Percentiles rank a stretch among this genome's conserved stretches.
phyloP scores from a whole-genome alignment of 208 protist species.

The Trypanosoma melophagium region DNA sequence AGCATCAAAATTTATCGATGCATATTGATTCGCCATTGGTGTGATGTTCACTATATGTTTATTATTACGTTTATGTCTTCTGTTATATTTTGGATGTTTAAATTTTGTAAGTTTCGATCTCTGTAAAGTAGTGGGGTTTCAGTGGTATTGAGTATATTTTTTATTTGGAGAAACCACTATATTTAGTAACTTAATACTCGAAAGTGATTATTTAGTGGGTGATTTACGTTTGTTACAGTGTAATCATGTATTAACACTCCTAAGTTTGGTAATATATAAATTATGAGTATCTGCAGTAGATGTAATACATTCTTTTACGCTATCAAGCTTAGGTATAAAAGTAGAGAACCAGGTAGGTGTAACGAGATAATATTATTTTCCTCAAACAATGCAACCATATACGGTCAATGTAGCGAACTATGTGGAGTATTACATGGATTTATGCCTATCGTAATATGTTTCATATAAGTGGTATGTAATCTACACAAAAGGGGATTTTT shows the following conservation, averaged over 20 bases:
- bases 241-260: constrained; percentile 86
- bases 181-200: constrained; percentile 89
- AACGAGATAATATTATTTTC: constrained; percentile 86
- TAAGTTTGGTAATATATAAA: constrained; percentile 89
- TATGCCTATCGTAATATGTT: constrained; percentile 88
- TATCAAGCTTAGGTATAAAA: constrained; percentile 83
- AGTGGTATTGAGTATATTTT: constrained; percentile 90
- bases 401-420: constrained; percentile 85
- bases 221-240: constrained; percentile 81
- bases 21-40: constrained; percentile 82
- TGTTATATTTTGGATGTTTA: constrained; percentile 80
- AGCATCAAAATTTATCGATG: constrained; percentile 80
- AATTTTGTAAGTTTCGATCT: constrained; percentile 89
- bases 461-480: constrained; percentile 90
- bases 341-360: constrained; percentile 88
- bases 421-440: constrained; percentile 89
- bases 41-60: constrained; percentile 80
- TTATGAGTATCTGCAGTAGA: constrained; percentile 84
- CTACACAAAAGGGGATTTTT: constrained; percentile 72
- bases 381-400: constrained; percentile 79
- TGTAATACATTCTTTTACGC: constrained; percentile 80
- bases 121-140: constrained; percentile 85
- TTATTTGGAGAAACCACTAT: constrained; percentile 87
- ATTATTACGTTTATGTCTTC: constrained; percentile 72
- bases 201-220: constrained; percentile 85